These are phyloP conservation scores for Tylopilus sp. DNA, from an alignment of 1,284 basidiomycete genomes.

Conservation along the genomic window DNA sequence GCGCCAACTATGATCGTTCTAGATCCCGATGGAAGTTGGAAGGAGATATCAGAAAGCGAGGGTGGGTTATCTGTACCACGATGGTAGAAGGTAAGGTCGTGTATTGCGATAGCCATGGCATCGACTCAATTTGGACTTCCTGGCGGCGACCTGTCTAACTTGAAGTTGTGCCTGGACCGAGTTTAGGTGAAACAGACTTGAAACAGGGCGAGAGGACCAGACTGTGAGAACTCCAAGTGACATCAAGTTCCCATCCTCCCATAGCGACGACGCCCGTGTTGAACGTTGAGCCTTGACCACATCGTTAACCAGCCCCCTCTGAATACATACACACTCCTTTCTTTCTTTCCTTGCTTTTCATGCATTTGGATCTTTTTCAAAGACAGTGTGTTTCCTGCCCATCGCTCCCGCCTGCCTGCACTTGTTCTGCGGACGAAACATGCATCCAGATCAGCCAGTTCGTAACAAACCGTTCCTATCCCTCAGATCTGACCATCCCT, in stretches of 20 bases:
- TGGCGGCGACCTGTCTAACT: too few relatives aligned
- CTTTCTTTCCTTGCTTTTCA: slow-evolving; percentile 36
- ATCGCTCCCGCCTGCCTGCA: slow-evolving; percentile 44
- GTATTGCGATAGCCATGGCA: slow-evolving; percentile 46
- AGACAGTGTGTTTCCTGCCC: slow-evolving; percentile 45
- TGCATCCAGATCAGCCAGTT: slow-evolving; percentile 60
- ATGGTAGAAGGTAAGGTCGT: slow-evolving; percentile 63
- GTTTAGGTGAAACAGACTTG: too few relatives aligned
- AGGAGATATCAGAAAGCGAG: slow-evolving; percentile 61
- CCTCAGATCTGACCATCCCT: slow-evolving; percentile 13
- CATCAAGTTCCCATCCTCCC: neutral
- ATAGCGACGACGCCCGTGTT: slow-evolving; percentile 1
- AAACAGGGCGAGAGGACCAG: neutral
- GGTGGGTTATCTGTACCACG: slow-evolving; percentile 32
- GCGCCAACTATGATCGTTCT: slow-evolving; percentile 83
- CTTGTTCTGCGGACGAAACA: slow-evolving; percentile 48
- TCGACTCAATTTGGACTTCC: neutral
- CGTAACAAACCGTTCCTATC: slow-evolving; percentile 20
- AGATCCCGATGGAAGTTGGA: slow-evolving; percentile 67
- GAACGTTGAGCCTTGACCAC: slow-evolving; percentile 7
- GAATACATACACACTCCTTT: slow-evolving; percentile 35
- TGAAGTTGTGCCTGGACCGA: too few relatives aligned
- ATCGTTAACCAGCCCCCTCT: neutral
- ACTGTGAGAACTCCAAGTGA: slow-evolving; percentile 6
- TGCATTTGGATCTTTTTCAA: slow-evolving; percentile 49